These are phyloP conservation scores for Polymyxa betae DNA, from an alignment of 208 protist species.

Conservation along the genomic window DNA sequence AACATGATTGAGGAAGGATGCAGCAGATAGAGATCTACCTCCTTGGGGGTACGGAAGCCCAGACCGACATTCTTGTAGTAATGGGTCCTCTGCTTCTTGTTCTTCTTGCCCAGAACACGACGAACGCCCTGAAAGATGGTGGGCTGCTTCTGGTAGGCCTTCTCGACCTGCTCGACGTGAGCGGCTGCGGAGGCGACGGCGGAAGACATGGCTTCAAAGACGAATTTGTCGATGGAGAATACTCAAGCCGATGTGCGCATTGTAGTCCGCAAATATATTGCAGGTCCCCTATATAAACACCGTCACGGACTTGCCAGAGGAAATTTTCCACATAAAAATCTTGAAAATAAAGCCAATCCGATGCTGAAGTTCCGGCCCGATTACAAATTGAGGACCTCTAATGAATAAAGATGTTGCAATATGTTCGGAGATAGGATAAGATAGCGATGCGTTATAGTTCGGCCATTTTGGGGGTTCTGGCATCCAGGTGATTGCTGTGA, in stretches of 20 bases:
- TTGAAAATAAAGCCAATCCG: no score
- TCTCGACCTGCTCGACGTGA: conserved; percentile 69
- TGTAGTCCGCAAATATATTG: background rate
- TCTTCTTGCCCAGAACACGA: conserved; percentile 62
- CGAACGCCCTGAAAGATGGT: conserved; percentile 70
- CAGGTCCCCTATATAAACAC: background rate
- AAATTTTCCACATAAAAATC: no score
- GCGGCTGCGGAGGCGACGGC: background rate
- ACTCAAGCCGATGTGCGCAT: background rate
- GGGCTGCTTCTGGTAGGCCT: conserved; percentile 85
- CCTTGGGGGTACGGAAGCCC: conserved; percentile 97
- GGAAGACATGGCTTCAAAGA: background rate
- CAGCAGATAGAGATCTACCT: conserved; percentile 50
- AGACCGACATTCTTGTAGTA: conserved; percentile 96
- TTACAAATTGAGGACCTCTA: no score
- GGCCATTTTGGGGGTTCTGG: no score
- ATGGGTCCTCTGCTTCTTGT: conserved; percentile 80
- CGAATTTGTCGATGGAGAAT: background rate
- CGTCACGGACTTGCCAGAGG: background rate
- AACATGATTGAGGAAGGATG: background rate
- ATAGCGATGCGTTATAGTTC: no score
- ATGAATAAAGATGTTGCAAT: no score
- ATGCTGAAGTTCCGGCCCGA: no score
- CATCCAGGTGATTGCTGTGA: no score
- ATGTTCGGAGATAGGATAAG: no score